phyloP scores from a whole-genome alignment of 257 asterid genomes.

The Nemophila menziesii region DNA sequence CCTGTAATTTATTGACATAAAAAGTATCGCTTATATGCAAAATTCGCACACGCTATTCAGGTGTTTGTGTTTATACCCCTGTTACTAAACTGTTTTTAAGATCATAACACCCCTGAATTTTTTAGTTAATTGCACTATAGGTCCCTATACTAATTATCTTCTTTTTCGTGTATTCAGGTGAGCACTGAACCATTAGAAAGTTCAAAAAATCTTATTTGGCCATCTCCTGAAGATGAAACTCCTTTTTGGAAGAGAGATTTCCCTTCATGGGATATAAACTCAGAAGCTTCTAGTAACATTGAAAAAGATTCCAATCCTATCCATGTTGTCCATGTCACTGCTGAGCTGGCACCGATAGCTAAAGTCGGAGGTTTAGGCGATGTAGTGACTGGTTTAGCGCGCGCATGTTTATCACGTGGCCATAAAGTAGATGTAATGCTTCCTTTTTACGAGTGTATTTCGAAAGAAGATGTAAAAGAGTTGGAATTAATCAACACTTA shows the following conservation, averaged over 20 bases:
- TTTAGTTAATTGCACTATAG: too few species aligned
- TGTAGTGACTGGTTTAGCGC: constrained; percentile 76
- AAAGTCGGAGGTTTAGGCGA: constrained; percentile 93
- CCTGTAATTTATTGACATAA: too few species aligned
- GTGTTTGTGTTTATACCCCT: too few species aligned
- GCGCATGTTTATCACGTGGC: constrained; percentile 56
- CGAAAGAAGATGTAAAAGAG: constrained; percentile 33
- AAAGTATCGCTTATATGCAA: too few species aligned
- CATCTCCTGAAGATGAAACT: constrained; percentile 58
- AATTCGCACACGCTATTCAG: too few species aligned
- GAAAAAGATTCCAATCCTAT: constrained; percentile 51
- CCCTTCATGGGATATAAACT: constrained; percentile 43
- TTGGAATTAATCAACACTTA: constrained; percentile 40
- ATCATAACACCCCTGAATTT: too few species aligned
- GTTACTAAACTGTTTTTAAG: too few species aligned
- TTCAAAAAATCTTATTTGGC: constrained; percentile 40
- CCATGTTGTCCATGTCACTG: constrained; percentile 65
- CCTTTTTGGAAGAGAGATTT: constrained; percentile 73
- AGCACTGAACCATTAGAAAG: constrained; percentile 21
- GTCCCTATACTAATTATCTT: too few species aligned
- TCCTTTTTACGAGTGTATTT: constrained; percentile 80
- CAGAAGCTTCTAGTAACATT: constrained; percentile 19
- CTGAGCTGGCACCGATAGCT: constrained; percentile 87
- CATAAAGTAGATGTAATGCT: constrained; percentile 66
- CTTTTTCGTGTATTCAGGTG: constrained; percentile 28